Evolutionary conservation across 257 asterid genomes (phyloP), one percentile per base, ranked within the genome.

Genomic region (Solanum neorickii): DNA sequence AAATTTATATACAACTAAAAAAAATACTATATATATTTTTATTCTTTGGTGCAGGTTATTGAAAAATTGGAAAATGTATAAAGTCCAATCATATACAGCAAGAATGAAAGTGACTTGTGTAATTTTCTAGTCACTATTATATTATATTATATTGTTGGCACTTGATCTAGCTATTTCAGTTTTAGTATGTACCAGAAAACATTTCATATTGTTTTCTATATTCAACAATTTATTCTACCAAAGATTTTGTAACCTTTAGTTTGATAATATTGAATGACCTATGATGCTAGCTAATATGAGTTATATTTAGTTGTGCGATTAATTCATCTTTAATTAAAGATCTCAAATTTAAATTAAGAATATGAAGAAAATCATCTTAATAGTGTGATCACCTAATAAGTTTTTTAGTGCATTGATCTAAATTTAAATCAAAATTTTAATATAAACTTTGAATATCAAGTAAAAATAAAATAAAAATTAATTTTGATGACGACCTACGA

Each of bases 391-490:
- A 52, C 0, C 11, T 0, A 52, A 52, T 52, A 6, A 16, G 1
- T 18, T 3, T 6, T 52, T 4, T 16, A 6, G 2, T 52, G 9
- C 10, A 1, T 9, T 9, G 0, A 2, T 52, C 7, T 10, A 52
- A 7, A 52, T 52, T 52, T 52, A 52, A 52, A 4, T 6, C 4
- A 52, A 2, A 3, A 18, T 1, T 52, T 1, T 1, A 52, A 52
- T 52, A 0, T 1, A 0, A 52, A 4, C 2, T 52, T 16, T 21
- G n/a, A 1, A 52, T 52, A 52, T 23, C n/a, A 0, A 52, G 0
- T 18, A 56, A 4, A 52, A 52, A 52, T 0, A 52, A 16, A 16
- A 52, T 6, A 56, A 18, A 2, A 52, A 52, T 18, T 6, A 52
- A 52, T 18, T 18, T 56, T 56, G 6, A 25, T 8, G 41, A 59